Percentiles rank a stretch among this genome's conserved stretches.
These are phyloP conservation scores for Hanseniaspora valbyensis DNA, from an alignment of 805 yeast species.

Conservation along the genomic window DNA sequence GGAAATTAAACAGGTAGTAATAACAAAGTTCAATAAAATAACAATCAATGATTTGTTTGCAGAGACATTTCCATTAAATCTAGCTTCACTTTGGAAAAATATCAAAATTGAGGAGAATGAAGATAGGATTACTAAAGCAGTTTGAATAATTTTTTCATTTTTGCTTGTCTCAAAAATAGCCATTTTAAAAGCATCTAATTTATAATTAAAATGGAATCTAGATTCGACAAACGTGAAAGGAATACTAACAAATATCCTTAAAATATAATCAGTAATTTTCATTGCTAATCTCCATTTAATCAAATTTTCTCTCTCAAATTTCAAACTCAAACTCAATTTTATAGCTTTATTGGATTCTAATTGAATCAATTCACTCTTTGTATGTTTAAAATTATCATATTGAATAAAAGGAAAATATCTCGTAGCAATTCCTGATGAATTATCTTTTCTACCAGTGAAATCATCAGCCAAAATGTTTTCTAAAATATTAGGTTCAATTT, in stretches of 20 bases:
- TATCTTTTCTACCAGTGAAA: conserved; percentile 24
- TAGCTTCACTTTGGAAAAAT: conserved; percentile 27
- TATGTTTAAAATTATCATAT: conserved; percentile 34
- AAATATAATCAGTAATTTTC: not conserved
- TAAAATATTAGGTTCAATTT: not conserved
- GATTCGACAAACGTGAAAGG: conserved; percentile 15
- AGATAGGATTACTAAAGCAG: conserved; percentile 29
- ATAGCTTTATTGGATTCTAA: conserved; percentile 23
- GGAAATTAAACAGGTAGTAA: conserved; percentile 32
- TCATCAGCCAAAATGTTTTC: conserved; percentile 14
- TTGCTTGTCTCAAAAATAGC: conserved; percentile 9
- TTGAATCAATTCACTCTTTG: conserved; percentile 29
- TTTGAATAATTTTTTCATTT: not conserved
- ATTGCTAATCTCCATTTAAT: conserved; percentile 7
- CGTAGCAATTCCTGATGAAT: conserved; percentile 25
- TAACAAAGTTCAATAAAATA: conserved; percentile 32
- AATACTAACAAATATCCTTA: conserved; percentile 9
- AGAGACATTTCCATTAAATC: conserved; percentile 31
- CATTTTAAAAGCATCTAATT: conserved; percentile 13
- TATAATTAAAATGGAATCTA: conserved; percentile 9
- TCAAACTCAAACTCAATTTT: conserved; percentile 17
- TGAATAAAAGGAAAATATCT: conserved; percentile 32
- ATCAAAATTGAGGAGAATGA: conserved; percentile 30
- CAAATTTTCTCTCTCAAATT: conserved; percentile 2
- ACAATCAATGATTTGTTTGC: conserved; percentile 32